Percentiles rank a stretch among this genome's conserved stretches.
Conservation (phyloP, 768 basidiomycete species). For the Amanita subjunquillea region DNA sequence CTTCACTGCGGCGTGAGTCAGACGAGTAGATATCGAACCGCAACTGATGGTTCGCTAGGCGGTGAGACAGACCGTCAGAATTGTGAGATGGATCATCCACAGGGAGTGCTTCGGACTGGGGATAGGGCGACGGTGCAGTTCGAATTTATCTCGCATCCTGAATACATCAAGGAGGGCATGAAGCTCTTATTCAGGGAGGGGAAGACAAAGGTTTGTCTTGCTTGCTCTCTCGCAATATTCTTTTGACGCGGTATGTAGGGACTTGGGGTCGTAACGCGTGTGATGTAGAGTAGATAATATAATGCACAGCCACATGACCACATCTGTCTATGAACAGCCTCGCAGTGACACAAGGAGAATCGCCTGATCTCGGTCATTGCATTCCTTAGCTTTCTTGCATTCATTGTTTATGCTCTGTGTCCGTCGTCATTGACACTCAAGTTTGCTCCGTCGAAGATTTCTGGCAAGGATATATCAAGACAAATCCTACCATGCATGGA, state of each 20-base stretch:
- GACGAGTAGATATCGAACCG: not conserved
- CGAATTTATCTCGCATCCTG: constrained; percentile 87
- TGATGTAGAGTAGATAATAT: constrained; percentile 26
- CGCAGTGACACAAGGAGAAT: not conserved
- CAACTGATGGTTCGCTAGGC: constrained; percentile 36
- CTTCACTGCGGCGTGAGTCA: constrained; percentile 75
- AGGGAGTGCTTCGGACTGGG: constrained; percentile 84
- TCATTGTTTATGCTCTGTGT: not conserved
- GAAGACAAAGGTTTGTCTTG: constrained; percentile 72
- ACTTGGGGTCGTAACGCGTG: constrained; percentile 63
- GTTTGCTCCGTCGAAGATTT: not conserved
- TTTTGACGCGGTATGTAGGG: constrained; percentile 33
- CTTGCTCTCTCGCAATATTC: constrained; percentile 1
- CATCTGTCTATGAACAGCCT: not conserved
- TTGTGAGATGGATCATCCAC: constrained; percentile 86
- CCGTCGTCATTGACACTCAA: not conserved
- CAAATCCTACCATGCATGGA: constrained; percentile 27
- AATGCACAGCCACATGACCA: not conserved
- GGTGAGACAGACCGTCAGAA: constrained; percentile 84
- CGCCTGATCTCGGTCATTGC: not conserved
- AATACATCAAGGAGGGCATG: constrained; percentile 90
- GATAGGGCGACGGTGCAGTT: constrained; percentile 93
- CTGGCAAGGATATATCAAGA: not conserved
- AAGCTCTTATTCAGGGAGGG: constrained; percentile 92
- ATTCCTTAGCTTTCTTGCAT: not conserved